Conservation (phyloP, 75 land plant genomes). For the Pinus tabuliformis region DNA sequence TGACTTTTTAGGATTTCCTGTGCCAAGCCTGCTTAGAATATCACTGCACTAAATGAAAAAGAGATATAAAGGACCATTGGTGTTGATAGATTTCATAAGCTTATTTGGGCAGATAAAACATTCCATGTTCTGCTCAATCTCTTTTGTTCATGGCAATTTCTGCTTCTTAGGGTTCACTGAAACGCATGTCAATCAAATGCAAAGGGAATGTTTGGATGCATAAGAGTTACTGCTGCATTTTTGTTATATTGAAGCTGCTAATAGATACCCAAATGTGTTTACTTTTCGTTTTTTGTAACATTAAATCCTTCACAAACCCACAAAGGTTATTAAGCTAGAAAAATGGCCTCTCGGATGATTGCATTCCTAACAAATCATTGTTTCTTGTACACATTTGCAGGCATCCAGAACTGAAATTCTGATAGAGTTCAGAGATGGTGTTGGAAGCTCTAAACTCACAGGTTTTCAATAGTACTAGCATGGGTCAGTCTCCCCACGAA, state of each 20-base stretch:
- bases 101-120: background rate
- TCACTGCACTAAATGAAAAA: background rate
- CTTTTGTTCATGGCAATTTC: background rate
- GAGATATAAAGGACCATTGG: background rate
- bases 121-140: background rate
- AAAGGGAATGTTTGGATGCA: background rate
- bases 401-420: background rate
- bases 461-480: background rate
- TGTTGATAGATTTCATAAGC: background rate
- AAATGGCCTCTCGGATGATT: background rate
- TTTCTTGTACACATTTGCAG: background rate
- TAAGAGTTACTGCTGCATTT: background rate
- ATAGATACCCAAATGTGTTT: too few relatives aligned
- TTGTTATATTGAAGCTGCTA: background rate
- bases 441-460: slow-evolving; percentile 6
- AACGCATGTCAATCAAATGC: background rate
- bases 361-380: background rate
- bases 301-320: background rate
- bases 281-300: background rate
- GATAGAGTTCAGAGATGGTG: background rate
- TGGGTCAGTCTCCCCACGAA: background rate
- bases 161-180: background rate
- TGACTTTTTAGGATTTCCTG: too few relatives aligned
- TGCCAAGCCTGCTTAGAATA: background rate
- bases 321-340: background rate